Percentiles rank a stretch among this genome's conserved stretches.
phyloP scores from a whole-genome alignment of 2,329 filamentous ascomycete species.

The Diaporthe ilicicola region DNA sequence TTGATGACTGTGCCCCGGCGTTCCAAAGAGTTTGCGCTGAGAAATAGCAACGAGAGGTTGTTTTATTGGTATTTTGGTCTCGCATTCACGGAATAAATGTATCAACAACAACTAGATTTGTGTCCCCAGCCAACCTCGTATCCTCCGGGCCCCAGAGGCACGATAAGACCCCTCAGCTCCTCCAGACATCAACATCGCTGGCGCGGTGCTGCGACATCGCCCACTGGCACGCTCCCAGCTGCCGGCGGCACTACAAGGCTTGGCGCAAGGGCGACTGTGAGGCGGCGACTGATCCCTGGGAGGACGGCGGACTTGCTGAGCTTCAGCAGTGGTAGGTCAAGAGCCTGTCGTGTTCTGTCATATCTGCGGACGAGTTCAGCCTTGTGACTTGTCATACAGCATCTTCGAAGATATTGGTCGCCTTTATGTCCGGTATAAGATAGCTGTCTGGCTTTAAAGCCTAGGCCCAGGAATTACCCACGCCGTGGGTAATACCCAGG shows the following conservation, averaged over 20 bases:
- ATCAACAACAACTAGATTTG: not conserved
- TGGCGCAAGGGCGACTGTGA: conserved; percentile 8
- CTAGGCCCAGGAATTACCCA: no score
- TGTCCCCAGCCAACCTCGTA: no score
- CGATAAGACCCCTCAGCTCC: no score
- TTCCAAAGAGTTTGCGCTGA: not conserved
- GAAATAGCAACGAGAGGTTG: no score
- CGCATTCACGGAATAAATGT: not conserved
- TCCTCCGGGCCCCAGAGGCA: no score
- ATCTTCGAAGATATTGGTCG: not conserved
- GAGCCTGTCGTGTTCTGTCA: not conserved
- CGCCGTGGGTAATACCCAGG: no score
- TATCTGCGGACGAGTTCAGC: no score
- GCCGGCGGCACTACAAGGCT: not conserved
- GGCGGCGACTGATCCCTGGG: not conserved
- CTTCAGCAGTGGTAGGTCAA: not conserved
- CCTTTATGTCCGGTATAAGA: not conserved
- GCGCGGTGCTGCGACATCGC: not conserved
- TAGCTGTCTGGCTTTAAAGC: not conserved
- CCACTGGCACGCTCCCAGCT: no score
- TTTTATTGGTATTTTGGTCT: not conserved
- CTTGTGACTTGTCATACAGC: not conserved
- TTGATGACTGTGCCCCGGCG: not conserved
- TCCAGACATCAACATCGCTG: not conserved
- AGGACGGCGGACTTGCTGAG: not conserved